Base-by-base conservation (phyloP, 2,329 filamentous ascomycete species). In the Monosporascus sp. region DNA sequence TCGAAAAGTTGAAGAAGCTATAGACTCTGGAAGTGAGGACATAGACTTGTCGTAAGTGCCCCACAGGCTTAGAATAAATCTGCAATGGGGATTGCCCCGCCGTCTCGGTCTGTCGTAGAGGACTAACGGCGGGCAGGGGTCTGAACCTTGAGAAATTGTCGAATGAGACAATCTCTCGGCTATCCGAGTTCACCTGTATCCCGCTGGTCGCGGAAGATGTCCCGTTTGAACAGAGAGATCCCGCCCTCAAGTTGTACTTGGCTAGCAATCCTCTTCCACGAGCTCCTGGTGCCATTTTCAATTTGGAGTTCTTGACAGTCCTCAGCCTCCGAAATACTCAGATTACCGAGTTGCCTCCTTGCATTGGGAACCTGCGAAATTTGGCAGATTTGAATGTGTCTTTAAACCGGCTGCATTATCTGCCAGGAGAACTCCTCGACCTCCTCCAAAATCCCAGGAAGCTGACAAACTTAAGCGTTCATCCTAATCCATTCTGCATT, bases 281-380 rank as follows among this genome's bases (percentile, higher is more conserved):
- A 16, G 71, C 88, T 2, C 87, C 87, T 0, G 72, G 74, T 2
- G 78, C 81, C 48, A 68, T 90, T 2, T 87, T 88, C 61, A 76
- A 80, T 47, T 70, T 90, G 2, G 72, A 82, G 22, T 73, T 82
- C 60, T 72, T 90, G 31, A 85, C 81, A 0, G 79, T 85, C 17
- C 76, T 91, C 14, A 88, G 80, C 60, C 73, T 91, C 17, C 81
- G 87, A 37, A 80, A 77, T 55, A 89, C 89, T 61, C 67, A 75
- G 24, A 74, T 91, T 16, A 71, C 70, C 0, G 79, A 86, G 61
- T 69, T 91, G 2, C 83, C 87, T 1, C 72, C 82, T 0, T 74
- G 76, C 3, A 82, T 90, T 48, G 74, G 72, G 22, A 78, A 79
- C 35, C 73, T 90, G 7, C 65, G 65, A 5, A 84, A 82, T 54